Evolutionary conservation across 2,329 filamentous ascomycete genomes (phyloP), one percentile per base, ranked within the genome.

Genomic region (Raffaelea ambrosiae): DNA sequence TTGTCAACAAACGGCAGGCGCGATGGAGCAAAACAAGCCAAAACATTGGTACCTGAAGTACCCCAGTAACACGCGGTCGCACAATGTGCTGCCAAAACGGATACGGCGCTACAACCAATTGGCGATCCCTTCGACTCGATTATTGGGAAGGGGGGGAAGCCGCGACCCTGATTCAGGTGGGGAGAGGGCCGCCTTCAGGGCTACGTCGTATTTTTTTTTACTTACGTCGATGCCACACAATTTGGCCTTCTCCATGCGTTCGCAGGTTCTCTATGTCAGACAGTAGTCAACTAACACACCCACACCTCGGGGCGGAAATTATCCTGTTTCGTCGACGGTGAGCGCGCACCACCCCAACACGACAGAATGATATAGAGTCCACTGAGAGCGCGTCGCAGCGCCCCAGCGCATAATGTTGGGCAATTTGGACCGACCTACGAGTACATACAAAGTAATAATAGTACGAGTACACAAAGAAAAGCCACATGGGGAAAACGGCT

Each of bases 1-100:
- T 51, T 51, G 45, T 44, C 47, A 43, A 20, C 36, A 19, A 38
- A 38, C 35, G 49, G 49, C 49, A 53, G 47, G 51, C 47, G 46
- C 46, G 50, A 49, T 23, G 41, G 43, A 20, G 23, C 18, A 26
- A n/a, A 42, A 22, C 36, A 33, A 29, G 29, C 19, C 39, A 44
- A 43, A 36, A 43, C 40, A 40, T n/a, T n/a, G n/a, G 26, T 29
- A 7, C 26, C 26, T 29, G 26, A 20, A 46, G 53, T 52, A 43
- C 43, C 47, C 31, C 29, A 33, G 36, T 47, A 51, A 46, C 48
- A 51, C 36, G 40, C 41, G n/a, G 45, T 42, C 13, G 26, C 43
- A 46, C 47, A 40, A 23, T 41, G 23, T 46, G 8, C 40, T 21
- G 35, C 44, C 42, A 41, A 31, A 40, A 11, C 13, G 26, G 46